Evolutionary conservation across 2,329 filamentous ascomycete species (phyloP).

Genomic region (Incumbomyces delicatus): DNA sequence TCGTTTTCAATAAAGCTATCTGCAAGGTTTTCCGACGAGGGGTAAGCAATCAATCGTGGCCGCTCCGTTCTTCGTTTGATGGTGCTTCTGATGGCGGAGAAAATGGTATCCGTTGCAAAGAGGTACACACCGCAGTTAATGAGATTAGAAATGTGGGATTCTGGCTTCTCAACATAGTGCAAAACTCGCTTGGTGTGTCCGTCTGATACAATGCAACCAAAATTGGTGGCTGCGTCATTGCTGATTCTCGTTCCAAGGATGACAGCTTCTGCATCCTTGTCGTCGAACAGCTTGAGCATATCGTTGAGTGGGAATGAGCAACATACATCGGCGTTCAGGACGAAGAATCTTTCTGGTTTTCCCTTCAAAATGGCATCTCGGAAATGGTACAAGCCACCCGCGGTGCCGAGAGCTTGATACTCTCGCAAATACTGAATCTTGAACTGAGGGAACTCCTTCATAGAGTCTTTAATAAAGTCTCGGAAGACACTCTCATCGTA

Average conservation of each 20-base stretch:
- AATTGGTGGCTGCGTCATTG: slow-evolving; percentile 88
- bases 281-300: slow-evolving; percentile 89
- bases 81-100: slow-evolving; percentile 84
- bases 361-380: slow-evolving; percentile 97
- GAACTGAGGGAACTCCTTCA: slow-evolving; percentile 74
- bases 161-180: slow-evolving; percentile 98
- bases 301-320: slow-evolving; percentile 93
- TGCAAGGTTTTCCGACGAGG: slow-evolving; percentile 87
- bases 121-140: slow-evolving; percentile 99
- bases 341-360: slow-evolving; percentile 87
- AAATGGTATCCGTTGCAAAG: slow-evolving; percentile 90
- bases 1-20: slow-evolving; percentile 57
- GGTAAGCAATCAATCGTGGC: slow-evolving; percentile 86
- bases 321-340: slow-evolving; percentile 96
- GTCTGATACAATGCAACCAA: slow-evolving; percentile 95
- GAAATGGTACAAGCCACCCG: slow-evolving; percentile 97
- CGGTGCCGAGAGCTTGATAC: slow-evolving; percentile 92
- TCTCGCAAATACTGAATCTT: slow-evolving; percentile 92
- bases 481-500: slow-evolving; percentile 96
- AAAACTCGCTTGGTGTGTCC: slow-evolving; percentile 87
- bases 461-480: slow-evolving; percentile 91
- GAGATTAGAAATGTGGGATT: slow-evolving; percentile 92
- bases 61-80: slow-evolving; percentile 93
- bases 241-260: slow-evolving; percentile 87
- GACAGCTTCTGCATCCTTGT: slow-evolving; percentile 91